Conservation (phyloP, 2,329 filamentous ascomycete species). For the Didymella sp. region DNA sequence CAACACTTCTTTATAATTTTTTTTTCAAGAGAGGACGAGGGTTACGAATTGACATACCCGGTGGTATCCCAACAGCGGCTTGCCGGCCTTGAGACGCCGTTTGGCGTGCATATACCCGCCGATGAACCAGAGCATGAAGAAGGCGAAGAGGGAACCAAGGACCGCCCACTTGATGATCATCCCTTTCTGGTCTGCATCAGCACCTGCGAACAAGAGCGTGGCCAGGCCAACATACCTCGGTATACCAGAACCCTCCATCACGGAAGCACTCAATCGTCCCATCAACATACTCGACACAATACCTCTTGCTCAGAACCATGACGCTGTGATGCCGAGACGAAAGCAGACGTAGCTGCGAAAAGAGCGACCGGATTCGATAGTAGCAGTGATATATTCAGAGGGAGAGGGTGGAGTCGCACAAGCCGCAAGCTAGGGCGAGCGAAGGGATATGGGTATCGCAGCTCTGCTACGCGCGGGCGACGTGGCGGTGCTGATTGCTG, state of each 20-base stretch:
- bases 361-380: neutral
- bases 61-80: conserved; percentile 73
- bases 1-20: too few species aligned
- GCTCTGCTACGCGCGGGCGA: neutral
- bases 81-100: conserved; percentile 68
- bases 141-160: conserved; percentile 66
- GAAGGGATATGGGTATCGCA: conserved; percentile 5
- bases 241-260: conserved; percentile 46
- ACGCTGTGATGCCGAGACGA: conserved; percentile 9
- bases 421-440: conserved; percentile 10
- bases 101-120: conserved; percentile 75
- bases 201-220: neutral
- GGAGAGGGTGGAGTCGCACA: neutral
- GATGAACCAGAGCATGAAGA: conserved; percentile 68
- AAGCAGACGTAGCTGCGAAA: neutral
- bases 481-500: conserved; percentile 8
- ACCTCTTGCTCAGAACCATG: conserved; percentile 40
- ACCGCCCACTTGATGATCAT: conserved; percentile 75
- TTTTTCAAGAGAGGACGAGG: too few species aligned
- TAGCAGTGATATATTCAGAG: neutral
- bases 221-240: conserved; percentile 29
- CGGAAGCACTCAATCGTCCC: conserved; percentile 39
- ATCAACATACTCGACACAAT: conserved; percentile 37
- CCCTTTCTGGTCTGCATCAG: conserved; percentile 58
- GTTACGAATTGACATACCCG: conserved; percentile 47